These are phyloP conservation scores for Macadamia tetraphylla DNA, from an alignment of 164 flowering plant species.

Conservation along the genomic window DNA sequence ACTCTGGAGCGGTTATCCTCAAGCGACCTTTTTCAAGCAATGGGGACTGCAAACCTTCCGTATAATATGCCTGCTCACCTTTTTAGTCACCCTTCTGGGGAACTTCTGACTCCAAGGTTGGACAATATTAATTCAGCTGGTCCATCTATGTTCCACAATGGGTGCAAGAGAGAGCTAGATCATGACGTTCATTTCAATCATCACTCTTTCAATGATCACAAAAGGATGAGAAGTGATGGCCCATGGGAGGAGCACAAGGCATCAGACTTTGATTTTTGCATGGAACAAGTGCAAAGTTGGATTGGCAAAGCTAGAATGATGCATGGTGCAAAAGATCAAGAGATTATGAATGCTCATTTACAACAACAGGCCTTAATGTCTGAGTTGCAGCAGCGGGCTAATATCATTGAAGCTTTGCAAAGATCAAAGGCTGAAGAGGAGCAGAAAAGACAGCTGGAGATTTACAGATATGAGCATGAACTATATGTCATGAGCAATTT, in stretches of 20 bases:
- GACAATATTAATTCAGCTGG: conserved; percentile 28
- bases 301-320: conserved; percentile 39
- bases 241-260: conserved; percentile 49
- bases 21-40: conserved; percentile 39
- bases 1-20: conserved; percentile 35
- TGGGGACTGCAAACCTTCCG: conserved; percentile 34
- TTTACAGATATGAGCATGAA: conserved; percentile 52
- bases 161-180: conserved; percentile 45
- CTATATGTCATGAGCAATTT: conserved; percentile 51
- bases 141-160: conserved; percentile 37
- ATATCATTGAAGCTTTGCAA: conserved; percentile 35
- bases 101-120: conserved; percentile 32
- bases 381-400: conserved; percentile 49
- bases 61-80: conserved; percentile 31
- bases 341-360: conserved; percentile 22
- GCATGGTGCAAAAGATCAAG: conserved; percentile 46
- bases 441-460: conserved; percentile 42
- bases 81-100: conserved; percentile 35
- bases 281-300: conserved; percentile 40
- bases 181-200: conserved; percentile 37
- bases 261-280: conserved; percentile 33
- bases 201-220: conserved; percentile 33
- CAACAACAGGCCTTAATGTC: conserved; percentile 33
- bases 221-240: conserved; percentile 52
- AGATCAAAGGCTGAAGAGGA: conserved; percentile 37